Percentiles rank a stretch among this genome's conserved stretches.
phyloP scores from a whole-genome alignment of 257 asterid genomes.

The Primulina eburnea region DNA sequence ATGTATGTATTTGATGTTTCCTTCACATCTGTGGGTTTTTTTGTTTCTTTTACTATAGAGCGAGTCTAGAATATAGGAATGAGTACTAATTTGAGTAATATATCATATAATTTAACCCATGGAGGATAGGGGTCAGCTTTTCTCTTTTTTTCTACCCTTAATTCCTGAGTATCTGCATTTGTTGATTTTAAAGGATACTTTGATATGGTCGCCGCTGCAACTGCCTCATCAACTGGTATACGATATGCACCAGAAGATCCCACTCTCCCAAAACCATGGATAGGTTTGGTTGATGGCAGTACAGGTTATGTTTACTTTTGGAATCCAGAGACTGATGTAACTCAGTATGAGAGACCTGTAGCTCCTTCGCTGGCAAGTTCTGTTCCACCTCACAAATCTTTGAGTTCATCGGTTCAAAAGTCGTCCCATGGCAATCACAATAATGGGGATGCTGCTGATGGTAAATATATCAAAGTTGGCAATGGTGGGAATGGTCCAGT shows the following conservation, averaged over 20 bases:
- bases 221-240: slow-evolving; percentile 45
- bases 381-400: slow-evolving; percentile 42
- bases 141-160: neutral
- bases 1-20: neutral
- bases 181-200: slow-evolving; percentile 29
- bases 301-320: slow-evolving; percentile 90
- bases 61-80: neutral
- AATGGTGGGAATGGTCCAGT: slow-evolving; percentile 45
- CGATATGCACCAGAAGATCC: slow-evolving; percentile 97
- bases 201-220: slow-evolving; percentile 62
- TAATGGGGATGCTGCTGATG: slow-evolving; percentile 38
- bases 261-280: slow-evolving; percentile 95
- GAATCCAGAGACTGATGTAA: slow-evolving; percentile 92
- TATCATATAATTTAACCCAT: neutral
- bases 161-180: slow-evolving; percentile 6
- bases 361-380: slow-evolving; percentile 38
- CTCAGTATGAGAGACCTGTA: slow-evolving; percentile 87
- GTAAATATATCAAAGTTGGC: slow-evolving; percentile 42
- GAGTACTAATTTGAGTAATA: neutral
- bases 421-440: slow-evolving; percentile 40
- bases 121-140: neutral
- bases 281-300: slow-evolving; percentile 76
- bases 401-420: slow-evolving; percentile 65
- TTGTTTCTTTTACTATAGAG: neutral
- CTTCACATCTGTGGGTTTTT: neutral